Conservation (phyloP, 441 rosid species). For the Mallotus repandus region DNA sequence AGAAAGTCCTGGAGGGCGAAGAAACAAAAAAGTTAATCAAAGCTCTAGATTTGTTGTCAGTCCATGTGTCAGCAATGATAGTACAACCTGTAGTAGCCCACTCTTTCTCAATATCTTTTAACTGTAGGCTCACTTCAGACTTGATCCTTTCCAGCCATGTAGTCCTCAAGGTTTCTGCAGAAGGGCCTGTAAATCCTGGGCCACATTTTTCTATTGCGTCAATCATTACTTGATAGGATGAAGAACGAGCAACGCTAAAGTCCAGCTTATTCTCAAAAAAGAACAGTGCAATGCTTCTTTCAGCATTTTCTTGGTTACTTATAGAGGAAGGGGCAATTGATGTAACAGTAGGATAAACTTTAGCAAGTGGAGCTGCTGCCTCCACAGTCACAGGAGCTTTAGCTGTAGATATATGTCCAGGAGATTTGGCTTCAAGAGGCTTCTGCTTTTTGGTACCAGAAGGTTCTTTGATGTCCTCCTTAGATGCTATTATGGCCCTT, state of each 20-base stretch:
- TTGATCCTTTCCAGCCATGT: slow-evolving; percentile 59
- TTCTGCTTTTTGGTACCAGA: slow-evolving; percentile 42
- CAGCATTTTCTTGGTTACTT: slow-evolving; percentile 55
- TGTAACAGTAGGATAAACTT: slow-evolving; percentile 42
- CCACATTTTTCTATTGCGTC: slow-evolving; percentile 68
- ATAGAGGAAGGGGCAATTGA: slow-evolving; percentile 33
- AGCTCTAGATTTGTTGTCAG: slow-evolving; percentile 81
- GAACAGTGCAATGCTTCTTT: slow-evolving; percentile 75
- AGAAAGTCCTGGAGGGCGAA: slow-evolving; percentile 71
- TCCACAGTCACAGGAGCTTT: slow-evolving; percentile 38
- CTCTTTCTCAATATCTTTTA: slow-evolving; percentile 68
- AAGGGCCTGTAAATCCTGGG: slow-evolving; percentile 54
- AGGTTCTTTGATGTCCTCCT: slow-evolving; percentile 60
- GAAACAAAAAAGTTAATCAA: slow-evolving; percentile 82
- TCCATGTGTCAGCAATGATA: slow-evolving; percentile 75
- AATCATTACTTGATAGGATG: slow-evolving; percentile 67
- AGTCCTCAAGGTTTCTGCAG: slow-evolving; percentile 52
- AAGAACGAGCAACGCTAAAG: slow-evolving; percentile 59
- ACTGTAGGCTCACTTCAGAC: slow-evolving; percentile 56
- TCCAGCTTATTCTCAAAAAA: slow-evolving; percentile 81
- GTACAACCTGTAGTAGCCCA: slow-evolving; percentile 83
- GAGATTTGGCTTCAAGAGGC: slow-evolving; percentile 47
- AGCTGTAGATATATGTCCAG: slow-evolving; percentile 31
- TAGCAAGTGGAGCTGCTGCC: slow-evolving; percentile 34
- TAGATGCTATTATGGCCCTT: slow-evolving; percentile 55